Conservation (phyloP, 2,329 filamentous ascomycete species). For the Teratosphaeria viscida region DNA sequence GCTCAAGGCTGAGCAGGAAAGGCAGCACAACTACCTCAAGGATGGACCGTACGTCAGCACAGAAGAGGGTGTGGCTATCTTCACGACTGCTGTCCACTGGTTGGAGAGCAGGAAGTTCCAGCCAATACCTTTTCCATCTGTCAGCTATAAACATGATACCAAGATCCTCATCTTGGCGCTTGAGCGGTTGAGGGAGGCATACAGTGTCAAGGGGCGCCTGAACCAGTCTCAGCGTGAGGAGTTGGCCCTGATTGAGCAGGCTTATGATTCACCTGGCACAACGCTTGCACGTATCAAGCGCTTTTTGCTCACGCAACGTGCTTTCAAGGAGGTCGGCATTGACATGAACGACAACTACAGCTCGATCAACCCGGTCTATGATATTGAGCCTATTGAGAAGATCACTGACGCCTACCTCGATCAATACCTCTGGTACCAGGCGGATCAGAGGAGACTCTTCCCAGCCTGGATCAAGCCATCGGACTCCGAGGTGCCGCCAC, state of each 20-base stretch:
- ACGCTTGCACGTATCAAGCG: slow-evolving; percentile 94
- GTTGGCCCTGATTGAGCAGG: slow-evolving; percentile 91
- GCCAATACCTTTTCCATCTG: slow-evolving; percentile 95
- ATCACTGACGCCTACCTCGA: slow-evolving; percentile 98
- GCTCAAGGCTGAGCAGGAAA: slow-evolving; percentile 96
- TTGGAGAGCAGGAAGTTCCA: slow-evolving; percentile 96
- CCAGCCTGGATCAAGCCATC: slow-evolving; percentile 99
- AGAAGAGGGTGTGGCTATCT: slow-evolving; percentile 96
- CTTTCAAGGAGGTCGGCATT: slow-evolving; percentile 98
- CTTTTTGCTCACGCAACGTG: slow-evolving; percentile 89
- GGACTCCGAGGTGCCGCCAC: slow-evolving; percentile 89
- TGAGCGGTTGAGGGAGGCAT: slow-evolving; percentile 85
- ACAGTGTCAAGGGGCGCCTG: slow-evolving; percentile 91
- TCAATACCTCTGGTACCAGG: slow-evolving; percentile 98
- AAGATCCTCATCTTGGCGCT: slow-evolving; percentile 95
- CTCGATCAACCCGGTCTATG: slow-evolving; percentile 97
- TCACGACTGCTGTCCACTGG: slow-evolving; percentile 98
- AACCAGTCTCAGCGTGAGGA: slow-evolving; percentile 98
- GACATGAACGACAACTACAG: slow-evolving; percentile 99
- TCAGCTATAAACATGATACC: slow-evolving; percentile 98
- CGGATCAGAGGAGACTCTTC: slow-evolving; percentile 92
- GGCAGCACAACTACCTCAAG: slow-evolving; percentile 99
- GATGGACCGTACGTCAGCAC: slow-evolving; percentile 97
- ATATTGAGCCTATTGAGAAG: slow-evolving; percentile 98
- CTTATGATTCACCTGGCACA: slow-evolving; percentile 94